Conservation (phyloP, 2,329 filamentous ascomycete genomes). For the Raffaelea albimanens region DNA sequence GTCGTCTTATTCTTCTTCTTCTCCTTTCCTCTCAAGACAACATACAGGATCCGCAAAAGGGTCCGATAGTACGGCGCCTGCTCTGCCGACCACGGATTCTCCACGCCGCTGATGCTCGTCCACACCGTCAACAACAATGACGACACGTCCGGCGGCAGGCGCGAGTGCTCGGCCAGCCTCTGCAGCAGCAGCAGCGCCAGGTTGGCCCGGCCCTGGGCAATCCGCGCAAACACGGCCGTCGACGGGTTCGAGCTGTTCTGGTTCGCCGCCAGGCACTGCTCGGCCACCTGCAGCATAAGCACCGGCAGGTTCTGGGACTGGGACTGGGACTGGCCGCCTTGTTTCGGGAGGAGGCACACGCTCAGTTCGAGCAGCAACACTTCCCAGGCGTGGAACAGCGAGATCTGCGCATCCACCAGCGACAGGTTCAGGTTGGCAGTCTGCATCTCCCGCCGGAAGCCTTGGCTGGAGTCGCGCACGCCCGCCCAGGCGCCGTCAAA, state of each 20-base stretch:
- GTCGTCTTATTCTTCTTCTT: no score
- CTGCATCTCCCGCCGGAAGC: constrained; percentile 74
- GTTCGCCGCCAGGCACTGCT: constrained; percentile 72
- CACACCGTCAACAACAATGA: constrained; percentile 41
- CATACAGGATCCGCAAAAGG: constrained; percentile 74
- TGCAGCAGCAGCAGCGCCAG: constrained; percentile 77
- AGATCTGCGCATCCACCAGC: constrained; percentile 82
- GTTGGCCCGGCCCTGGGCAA: constrained; percentile 68
- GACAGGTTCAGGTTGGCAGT: constrained; percentile 86
- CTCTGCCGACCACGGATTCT: constrained; percentile 41
- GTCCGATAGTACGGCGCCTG: constrained; percentile 68
- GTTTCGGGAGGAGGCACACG: constrained; percentile 40
- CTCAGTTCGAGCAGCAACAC: constrained; percentile 77
- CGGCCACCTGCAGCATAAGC: constrained; percentile 59
- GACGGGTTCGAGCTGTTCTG: constrained; percentile 54
- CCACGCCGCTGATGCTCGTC: constrained; percentile 41
- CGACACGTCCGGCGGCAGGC: constrained; percentile 40
- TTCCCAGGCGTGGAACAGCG: constrained; percentile 83
- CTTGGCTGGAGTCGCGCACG: constrained; percentile 38
- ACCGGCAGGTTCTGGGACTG: constrained; percentile 27
- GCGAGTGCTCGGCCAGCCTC: constrained; percentile 54
- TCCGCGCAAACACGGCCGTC: constrained; percentile 72
- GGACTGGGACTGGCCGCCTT: constrained; percentile 14
- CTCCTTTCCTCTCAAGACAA: constrained; percentile 56
- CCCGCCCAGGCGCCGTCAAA: constrained; percentile 74